These are phyloP conservation scores for Aureobasidium sp. DNA, from an alignment of 2,329 filamentous ascomycete species.

Conservation along the genomic window DNA sequence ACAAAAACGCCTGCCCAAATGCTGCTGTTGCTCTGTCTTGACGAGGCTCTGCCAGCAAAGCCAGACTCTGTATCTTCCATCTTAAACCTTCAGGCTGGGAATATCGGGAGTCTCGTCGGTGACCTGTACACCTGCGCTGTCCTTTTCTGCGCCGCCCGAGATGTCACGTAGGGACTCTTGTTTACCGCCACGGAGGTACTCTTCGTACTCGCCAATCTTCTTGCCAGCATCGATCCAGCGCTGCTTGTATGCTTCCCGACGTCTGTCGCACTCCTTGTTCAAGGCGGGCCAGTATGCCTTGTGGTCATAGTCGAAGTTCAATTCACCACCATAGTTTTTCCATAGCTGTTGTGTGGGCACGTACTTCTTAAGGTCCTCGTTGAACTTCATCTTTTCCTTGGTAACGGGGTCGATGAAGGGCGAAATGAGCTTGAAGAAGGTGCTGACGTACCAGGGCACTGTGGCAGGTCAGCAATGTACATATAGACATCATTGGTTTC, in stretches of 20 bases:
- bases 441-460: conserved; percentile 87
- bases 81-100: conserved; percentile 20
- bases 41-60: conserved; percentile 9
- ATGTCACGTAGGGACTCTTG: conserved; percentile 25
- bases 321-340: conserved; percentile 68
- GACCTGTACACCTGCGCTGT: conserved; percentile 4
- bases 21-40: neutral
- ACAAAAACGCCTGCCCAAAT: conserved; percentile 7
- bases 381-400: conserved; percentile 93
- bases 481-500: neutral
- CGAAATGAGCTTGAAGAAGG: conserved; percentile 93
- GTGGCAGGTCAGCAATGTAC: conserved; percentile 2
- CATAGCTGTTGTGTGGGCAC: conserved; percentile 78
- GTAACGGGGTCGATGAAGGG: conserved; percentile 96
- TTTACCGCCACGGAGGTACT: conserved; percentile 70
- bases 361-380: conserved; percentile 78
- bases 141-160: conserved; percentile 18
- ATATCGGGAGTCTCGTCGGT: conserved; percentile 20
- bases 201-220: conserved; percentile 77
- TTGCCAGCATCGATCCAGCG: conserved; percentile 78
- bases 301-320: conserved; percentile 91
- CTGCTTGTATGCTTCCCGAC: conserved; percentile 53
- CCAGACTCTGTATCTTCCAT: neutral
- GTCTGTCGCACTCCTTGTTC: conserved; percentile 60
- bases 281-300: conserved; percentile 81